Conservation (phyloP, 2,329 filamentous ascomycete species). For the Cladophialophora exuberans region DNA sequence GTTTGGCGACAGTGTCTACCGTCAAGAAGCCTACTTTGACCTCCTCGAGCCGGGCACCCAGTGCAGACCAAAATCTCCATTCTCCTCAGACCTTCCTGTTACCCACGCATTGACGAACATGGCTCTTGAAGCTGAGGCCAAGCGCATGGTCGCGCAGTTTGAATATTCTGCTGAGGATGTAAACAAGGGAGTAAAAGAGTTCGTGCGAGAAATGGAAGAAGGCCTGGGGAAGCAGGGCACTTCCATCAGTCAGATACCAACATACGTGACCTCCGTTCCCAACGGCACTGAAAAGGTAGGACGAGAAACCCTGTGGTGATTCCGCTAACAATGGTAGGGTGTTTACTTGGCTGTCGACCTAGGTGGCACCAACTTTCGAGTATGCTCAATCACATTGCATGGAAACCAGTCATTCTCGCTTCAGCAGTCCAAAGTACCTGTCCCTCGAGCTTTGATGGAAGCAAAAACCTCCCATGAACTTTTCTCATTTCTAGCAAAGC, state of each 20-base stretch:
- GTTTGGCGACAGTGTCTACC: constrained; percentile 35
- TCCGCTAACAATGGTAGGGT: constrained; percentile 61
- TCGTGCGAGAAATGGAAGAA: constrained; percentile 84
- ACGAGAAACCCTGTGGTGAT: constrained; percentile 10
- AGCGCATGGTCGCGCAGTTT: constrained; percentile 80
- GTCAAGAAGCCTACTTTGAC: constrained; percentile 34
- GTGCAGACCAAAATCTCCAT: constrained; percentile 34
- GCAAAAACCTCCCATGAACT: constrained; percentile 84
- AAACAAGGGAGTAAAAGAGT: constrained; percentile 80
- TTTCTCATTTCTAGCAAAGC: constrained; percentile 88
- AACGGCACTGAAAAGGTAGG: constrained; percentile 95
- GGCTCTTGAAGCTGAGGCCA: constrained; percentile 67
- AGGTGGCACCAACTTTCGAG: constrained; percentile 97
- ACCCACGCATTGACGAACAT: constrained; percentile 33
- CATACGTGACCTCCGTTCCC: constrained; percentile 92
- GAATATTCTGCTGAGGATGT: constrained; percentile 79
- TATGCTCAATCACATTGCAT: constrained; percentile 91
- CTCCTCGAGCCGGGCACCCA: constrained; percentile 33
- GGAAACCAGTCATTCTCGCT: constrained; percentile 95
- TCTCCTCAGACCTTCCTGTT: constrained; percentile 30
- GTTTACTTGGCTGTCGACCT: constrained; percentile 95
- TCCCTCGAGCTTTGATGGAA: constrained; percentile 87
- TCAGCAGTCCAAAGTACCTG: constrained; percentile 88
- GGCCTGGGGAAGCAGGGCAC: constrained; percentile 77
- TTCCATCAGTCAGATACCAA: constrained; percentile 92